Evolutionary conservation across 306 rosid genomes (phyloP), one percentile per base, ranked within the genome.

Genomic region (Hippophae tibetana): DNA sequence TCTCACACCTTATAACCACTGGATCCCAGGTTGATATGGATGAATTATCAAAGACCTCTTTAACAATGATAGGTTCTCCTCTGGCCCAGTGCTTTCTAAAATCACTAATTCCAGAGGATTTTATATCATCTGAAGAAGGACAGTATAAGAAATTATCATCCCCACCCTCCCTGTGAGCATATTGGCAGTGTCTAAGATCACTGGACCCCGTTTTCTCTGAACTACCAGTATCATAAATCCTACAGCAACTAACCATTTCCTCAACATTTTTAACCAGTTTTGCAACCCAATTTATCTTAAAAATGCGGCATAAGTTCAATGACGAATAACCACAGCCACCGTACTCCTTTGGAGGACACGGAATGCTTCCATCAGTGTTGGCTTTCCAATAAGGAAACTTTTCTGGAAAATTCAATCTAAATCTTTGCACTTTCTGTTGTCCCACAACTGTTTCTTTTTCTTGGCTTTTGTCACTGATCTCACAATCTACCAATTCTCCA

Each of bases 281-380:
- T 78, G 99, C 97, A 60, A 93, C 97, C 99, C 97, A 88, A 56
- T 92, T 92, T 94, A 86, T 88, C 84, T 88, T 92, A 75, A 92
- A 92, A 72, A 88, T 92, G 71, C 97, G 89, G 67, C 86, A 80
- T 74, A 88, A 84, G 69, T 76, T 80, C 71, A 92, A 69, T 8
- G 86, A 68, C 26, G 81, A 78, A 75, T 61, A 67, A 62, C 89
- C 88, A 74, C 99, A 92, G 73, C 99, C 97, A 75, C 97, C 99
- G 60, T 75, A 78, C 57, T 87, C 94, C 81, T 72, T 82, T 55
- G 96, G 93, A 58, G 97, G 99, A 61, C 97, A 92, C 56, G 97
- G 94, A 76, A 92, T 80, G 62, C 86, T 86, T 52, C 81, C 90
- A 38, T 84, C 57, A 43, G 67, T 67, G 52, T 82, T 77, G 59